A percentile compares a stretch with the other conserved stretches of the same genome.
Conservation (phyloP, 1,284 basidiomycete genomes). For the Rugosomyces carneus region DNA sequence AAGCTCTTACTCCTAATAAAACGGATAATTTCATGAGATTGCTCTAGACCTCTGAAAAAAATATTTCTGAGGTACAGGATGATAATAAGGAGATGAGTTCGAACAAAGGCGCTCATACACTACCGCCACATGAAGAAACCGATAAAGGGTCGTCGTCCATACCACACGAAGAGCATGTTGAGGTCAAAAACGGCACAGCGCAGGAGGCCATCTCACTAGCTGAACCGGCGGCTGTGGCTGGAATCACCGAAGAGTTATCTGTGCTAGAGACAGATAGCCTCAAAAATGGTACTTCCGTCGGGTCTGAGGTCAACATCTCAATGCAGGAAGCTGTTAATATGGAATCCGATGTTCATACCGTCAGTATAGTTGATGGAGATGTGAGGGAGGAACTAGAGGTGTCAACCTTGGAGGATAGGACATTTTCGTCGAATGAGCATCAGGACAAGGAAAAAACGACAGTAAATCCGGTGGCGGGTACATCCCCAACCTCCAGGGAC, state of each 20-base stretch:
- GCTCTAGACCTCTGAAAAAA: not conserved
- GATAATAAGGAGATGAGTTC: not conserved
- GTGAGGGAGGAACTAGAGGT: too few relatives aligned
- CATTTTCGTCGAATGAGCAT: too few relatives aligned
- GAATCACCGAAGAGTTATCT: not conserved
- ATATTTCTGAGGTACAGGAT: not conserved
- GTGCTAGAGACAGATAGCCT: not conserved
- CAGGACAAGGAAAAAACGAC: not conserved
- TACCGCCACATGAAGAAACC: too few relatives aligned
- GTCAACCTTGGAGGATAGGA: too few relatives aligned
- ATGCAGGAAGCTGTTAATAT: too few relatives aligned
- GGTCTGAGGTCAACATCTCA: too few relatives aligned
- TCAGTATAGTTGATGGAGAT: too few relatives aligned
- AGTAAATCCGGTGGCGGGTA: not conserved
- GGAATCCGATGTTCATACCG: too few relatives aligned
- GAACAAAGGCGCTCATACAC: not conserved
- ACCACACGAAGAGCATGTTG: not conserved
- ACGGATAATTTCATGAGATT: not conserved
- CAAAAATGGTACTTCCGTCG: not conserved
- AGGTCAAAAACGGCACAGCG: not conserved
- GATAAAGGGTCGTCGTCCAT: too few relatives aligned
- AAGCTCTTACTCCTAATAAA: not conserved
- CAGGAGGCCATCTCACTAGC: not conserved
- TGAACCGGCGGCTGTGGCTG: not conserved
- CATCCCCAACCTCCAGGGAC: not conserved